These are phyloP conservation scores for Talaromyces atroroseus DNA, from an alignment of 2,329 filamentous ascomycete genomes.

Conservation along the genomic window DNA sequence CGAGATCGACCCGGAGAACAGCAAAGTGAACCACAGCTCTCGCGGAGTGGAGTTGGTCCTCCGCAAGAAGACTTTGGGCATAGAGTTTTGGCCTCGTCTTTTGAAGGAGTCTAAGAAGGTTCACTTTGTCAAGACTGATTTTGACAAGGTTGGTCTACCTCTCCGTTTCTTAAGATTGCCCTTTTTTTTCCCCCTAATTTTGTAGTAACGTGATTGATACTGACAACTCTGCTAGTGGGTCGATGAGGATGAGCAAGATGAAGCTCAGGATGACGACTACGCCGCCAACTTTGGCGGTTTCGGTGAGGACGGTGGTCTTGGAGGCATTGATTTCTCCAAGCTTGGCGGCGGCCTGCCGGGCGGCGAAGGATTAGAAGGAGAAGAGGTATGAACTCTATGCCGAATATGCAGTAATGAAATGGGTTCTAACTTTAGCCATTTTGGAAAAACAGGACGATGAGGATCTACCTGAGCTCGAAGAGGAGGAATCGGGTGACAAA, in stretches of 20 bases:
- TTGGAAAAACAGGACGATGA: constrained; percentile 56
- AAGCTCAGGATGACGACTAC: constrained; percentile 72
- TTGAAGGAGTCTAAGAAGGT: constrained; percentile 84
- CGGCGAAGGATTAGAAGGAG: constrained; percentile 39
- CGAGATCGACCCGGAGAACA: constrained; percentile 81
- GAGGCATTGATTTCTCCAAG: constrained; percentile 92
- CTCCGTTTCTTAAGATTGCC: neutral
- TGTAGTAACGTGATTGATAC: neutral
- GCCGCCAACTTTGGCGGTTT: constrained; percentile 49
- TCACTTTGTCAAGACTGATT: constrained; percentile 97
- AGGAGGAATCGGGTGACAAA: constrained; percentile 31
- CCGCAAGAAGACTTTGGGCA: constrained; percentile 92
- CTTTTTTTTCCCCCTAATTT: no score
- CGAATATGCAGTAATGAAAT: neutral
- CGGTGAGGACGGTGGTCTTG: constrained; percentile 63
- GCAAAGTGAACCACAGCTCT: constrained; percentile 80
- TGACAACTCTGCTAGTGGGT: constrained; percentile 60
- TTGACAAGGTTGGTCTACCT: constrained; percentile 68
- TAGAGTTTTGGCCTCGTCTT: constrained; percentile 92
- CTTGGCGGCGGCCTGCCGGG: constrained; percentile 50
- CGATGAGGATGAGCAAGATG: constrained; percentile 97
- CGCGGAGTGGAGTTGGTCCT: constrained; percentile 87
- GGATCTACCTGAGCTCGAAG: constrained; percentile 80
- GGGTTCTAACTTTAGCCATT: neutral
- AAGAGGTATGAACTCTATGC: constrained; percentile 6